Conservation (phyloP, 768 basidiomycete genomes). For the Mycena leptocephala region DNA sequence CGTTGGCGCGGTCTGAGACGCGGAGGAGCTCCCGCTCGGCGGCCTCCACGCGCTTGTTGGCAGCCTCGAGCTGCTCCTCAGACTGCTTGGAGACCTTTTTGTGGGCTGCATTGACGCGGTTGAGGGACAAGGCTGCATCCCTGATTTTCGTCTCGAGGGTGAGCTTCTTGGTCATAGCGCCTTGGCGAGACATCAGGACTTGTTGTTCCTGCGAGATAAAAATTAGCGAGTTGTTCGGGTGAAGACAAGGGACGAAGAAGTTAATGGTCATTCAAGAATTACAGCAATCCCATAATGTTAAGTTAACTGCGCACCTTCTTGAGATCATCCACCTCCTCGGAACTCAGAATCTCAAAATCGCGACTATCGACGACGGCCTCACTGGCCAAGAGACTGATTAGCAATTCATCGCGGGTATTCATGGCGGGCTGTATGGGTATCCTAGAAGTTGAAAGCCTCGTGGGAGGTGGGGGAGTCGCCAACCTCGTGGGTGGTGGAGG, state of each 20-base stretch:
- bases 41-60: constrained; percentile 80
- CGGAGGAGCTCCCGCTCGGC: constrained; percentile 83
- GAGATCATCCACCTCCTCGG: constrained; percentile 65
- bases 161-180: constrained; percentile 81
- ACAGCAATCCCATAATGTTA: no score
- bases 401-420: constrained; percentile 85
- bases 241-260: no score
- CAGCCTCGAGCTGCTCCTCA: constrained; percentile 79
- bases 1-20: constrained; percentile 75
- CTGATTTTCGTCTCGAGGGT: constrained; percentile 90
- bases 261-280: no score
- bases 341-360: constrained; percentile 81
- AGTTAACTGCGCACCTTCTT: constrained; percentile 61
- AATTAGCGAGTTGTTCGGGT: no score
- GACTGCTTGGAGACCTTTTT: constrained; percentile 76
- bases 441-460: constrained; percentile 34
- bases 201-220: constrained; percentile 75
- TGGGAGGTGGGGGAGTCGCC: constrained; percentile 30
- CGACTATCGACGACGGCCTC: constrained; percentile 96
- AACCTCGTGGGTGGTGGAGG: constrained; percentile 31
- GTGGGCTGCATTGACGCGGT: constrained; percentile 75
- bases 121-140: constrained; percentile 85
- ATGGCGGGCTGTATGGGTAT: constrained; percentile 15
- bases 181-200: constrained; percentile 75
- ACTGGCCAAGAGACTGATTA: constrained; percentile 92